Evolutionary conservation across 2,329 filamentous ascomycete species (phyloP), one percentile per base, ranked within the genome.

Genomic region (Penicillium griseofulvum): DNA sequence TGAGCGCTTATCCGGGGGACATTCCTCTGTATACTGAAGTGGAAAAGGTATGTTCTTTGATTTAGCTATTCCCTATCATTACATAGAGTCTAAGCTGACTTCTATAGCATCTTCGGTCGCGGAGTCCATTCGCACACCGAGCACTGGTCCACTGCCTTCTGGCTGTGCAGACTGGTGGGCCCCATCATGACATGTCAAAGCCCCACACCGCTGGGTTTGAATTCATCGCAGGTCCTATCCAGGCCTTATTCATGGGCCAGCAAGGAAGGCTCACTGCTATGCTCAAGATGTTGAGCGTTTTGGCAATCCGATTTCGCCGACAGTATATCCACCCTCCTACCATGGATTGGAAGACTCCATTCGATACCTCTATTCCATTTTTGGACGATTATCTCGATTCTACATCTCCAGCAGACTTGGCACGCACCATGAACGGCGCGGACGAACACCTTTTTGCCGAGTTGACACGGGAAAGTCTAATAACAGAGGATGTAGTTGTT

Each of bases 181-280:
- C 22, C 4, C 54, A 52, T 5, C 45, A 29, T n/a, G 39, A 64
- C 12, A 51, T 67, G 14, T 46, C 60, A 12, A 28, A 55, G 5
- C 50, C 41, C 1, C 49, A 54, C 6, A 39, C 36, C 28, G 62
- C 62, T 24, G 65, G 62, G 22, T 74, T 72, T 29, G 65, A 68
- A 39, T 76, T 76, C 36, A 70, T 76, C 37, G 64, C 73, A 5
- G 65, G 64, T 1, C 73, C 74, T 3, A 74, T 76, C 16, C 74
- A 75, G 54, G 53, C 59, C 14, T 48, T 76, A 3, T 75, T 76
- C 44, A 66, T 63, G 39, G 65, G 67, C 8, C 66, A 70, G 14
- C 57, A 64, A 0, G 65, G 66, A 12, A 70, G 67, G 29, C 55
- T 76, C 16, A 64, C 58, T 2, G 60, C 56, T 0, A 69, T 74